These are phyloP conservation scores for Colletotrichum sp. DNA, from an alignment of 2,329 filamentous ascomycete species.

Conservation along the genomic window DNA sequence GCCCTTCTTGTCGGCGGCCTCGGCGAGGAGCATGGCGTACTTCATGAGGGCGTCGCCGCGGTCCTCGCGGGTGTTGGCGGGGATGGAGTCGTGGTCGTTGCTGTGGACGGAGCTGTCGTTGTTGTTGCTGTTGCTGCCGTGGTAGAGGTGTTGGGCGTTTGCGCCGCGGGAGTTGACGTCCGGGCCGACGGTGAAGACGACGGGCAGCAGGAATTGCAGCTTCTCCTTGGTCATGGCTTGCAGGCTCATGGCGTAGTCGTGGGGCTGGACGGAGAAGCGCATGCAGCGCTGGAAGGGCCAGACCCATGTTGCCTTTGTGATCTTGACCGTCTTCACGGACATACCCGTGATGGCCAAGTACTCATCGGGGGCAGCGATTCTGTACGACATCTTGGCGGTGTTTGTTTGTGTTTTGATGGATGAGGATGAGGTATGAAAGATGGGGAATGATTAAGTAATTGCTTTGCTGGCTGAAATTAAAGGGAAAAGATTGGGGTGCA, in stretches of 20 bases:
- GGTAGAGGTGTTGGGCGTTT: slow-evolving; percentile 34
- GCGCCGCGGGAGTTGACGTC: slow-evolving; percentile 67
- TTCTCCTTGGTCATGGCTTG: slow-evolving; percentile 93
- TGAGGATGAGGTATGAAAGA: background rate
- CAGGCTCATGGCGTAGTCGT: slow-evolving; percentile 82
- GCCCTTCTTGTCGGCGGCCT: slow-evolving; percentile 59
- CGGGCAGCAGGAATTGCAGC: slow-evolving; percentile 79
- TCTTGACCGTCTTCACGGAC: slow-evolving; percentile 74
- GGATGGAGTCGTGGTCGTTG: slow-evolving; percentile 15
- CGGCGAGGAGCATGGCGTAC: slow-evolving; percentile 81
- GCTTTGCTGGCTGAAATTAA: background rate
- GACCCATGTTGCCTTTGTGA: slow-evolving; percentile 79
- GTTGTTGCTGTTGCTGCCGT: background rate
- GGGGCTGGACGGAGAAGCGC: slow-evolving; percentile 70
- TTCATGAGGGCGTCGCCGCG: slow-evolving; percentile 72
- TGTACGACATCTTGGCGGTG: slow-evolving; percentile 61
- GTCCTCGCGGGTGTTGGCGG: slow-evolving; percentile 47
- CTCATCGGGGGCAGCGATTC: slow-evolving; percentile 76
- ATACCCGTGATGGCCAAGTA: slow-evolving; percentile 89
- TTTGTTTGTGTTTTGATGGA: slow-evolving; percentile 10
- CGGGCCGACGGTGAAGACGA: slow-evolving; percentile 86
- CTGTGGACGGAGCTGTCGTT: slow-evolving; percentile 19
- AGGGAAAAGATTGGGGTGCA: too few species aligned
- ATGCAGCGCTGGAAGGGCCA: slow-evolving; percentile 72
- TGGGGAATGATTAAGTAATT: background rate